A percentile compares a stretch with the other conserved stretches of the same genome.
phyloP scores from a whole-genome alignment of 805 yeast genomes.

The Ogataea saltuana region DNA sequence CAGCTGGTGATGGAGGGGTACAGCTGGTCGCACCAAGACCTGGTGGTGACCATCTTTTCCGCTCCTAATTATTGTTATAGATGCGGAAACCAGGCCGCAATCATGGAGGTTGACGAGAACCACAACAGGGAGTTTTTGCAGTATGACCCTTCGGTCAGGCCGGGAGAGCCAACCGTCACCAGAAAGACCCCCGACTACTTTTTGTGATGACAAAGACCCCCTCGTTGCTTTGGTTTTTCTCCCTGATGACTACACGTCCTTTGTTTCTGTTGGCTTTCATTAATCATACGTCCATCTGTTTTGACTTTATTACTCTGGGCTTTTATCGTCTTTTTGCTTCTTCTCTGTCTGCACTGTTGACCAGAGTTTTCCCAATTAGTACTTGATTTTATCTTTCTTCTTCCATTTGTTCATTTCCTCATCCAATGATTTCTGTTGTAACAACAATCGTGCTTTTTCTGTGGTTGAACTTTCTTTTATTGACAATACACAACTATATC shows the following conservation, averaged over 20 bases:
- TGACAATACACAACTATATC: not conserved
- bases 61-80: conserved; percentile 97
- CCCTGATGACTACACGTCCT: conserved; percentile 2
- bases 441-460: not conserved
- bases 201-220: conserved; percentile 45
- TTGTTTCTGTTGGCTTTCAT: not conserved
- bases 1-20: conserved; percentile 98
- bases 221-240: conserved; percentile 4
- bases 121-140: conserved; percentile 90
- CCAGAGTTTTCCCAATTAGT: not conserved
- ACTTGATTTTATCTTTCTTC: not conserved
- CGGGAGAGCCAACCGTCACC: conserved; percentile 96
- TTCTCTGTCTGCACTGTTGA: not conserved
- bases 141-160: conserved; percentile 95
- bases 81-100: conserved; percentile 98
- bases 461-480: too few relatives aligned
- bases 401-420: not conserved
- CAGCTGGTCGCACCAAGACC: conserved; percentile 92
- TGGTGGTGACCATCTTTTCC: conserved; percentile 88
- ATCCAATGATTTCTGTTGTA: not conserved
- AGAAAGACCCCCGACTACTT: conserved; percentile 97
- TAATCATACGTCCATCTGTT: conserved; percentile 7
- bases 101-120: conserved; percentile 96
- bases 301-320: conserved; percentile 5
- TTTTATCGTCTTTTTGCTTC: conserved; percentile 1